Evolutionary conservation across 495 filamentous ascomycete species (phyloP).

Genomic region (Annulohypoxylon bovei): DNA sequence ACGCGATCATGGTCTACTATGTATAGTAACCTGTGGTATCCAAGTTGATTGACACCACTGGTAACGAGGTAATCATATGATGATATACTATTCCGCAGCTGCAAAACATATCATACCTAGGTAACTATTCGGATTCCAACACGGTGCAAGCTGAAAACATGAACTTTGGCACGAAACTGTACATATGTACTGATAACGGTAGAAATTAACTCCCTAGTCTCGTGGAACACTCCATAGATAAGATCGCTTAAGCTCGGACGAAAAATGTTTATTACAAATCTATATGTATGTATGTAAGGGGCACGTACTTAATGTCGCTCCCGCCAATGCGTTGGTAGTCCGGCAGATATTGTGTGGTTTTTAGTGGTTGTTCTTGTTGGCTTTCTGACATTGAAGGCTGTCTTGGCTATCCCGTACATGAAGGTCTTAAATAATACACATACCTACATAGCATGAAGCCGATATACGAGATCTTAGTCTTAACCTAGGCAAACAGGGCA

Average conservation of each 20-base stretch:
- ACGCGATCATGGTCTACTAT: slow-evolving; percentile 24
- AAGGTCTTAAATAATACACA: background rate
- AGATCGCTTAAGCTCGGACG: slow-evolving; percentile 1
- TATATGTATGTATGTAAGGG: background rate
- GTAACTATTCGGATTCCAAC: background rate
- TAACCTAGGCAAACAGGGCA: background rate
- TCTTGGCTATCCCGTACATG: background rate
- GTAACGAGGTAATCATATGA: slow-evolving; percentile 19
- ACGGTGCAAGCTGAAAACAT: background rate
- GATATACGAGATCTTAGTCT: background rate
- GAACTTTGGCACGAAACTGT: background rate
- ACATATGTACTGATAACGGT: slow-evolving; percentile 6
- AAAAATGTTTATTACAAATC: background rate
- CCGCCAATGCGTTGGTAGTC: background rate
- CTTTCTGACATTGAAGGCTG: background rate
- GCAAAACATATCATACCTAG: too few species aligned
- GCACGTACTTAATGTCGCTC: background rate
- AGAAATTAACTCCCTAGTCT: slow-evolving; percentile 24
- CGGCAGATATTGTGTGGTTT: background rate
- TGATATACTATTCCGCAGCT: background rate
- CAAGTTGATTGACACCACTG: background rate
- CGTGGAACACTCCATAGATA: slow-evolving; percentile 9
- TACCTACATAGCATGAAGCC: background rate
- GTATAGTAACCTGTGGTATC: background rate
- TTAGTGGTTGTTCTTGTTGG: background rate